These are phyloP conservation scores for Chenopodium quinoa DNA, from an alignment of 148 eudicot species.

Conservation along the genomic window DNA sequence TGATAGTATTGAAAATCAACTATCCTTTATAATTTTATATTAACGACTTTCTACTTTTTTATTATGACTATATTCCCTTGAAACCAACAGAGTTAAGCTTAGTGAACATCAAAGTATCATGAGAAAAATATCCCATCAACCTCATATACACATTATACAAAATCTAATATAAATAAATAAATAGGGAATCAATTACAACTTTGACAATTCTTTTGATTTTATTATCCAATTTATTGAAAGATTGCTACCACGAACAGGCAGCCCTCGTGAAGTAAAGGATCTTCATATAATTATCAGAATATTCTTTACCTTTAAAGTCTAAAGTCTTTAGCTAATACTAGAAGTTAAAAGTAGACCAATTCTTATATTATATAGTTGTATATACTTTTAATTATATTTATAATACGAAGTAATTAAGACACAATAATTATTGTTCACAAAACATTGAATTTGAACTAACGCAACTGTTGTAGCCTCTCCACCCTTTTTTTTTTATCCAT, in stretches of 20 bases:
- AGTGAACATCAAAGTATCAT: neutral
- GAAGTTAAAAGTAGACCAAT: neutral
- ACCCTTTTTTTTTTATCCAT: neutral
- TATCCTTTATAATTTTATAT: too few relatives aligned
- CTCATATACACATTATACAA: neutral
- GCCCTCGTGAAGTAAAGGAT: slow-evolving; percentile 7
- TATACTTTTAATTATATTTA: too few relatives aligned
- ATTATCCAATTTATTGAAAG: neutral
- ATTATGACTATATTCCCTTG: too few relatives aligned
- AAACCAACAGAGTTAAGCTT: too few relatives aligned
- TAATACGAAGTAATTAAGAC: too few relatives aligned
- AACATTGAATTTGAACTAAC: neutral
- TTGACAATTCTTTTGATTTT: neutral
- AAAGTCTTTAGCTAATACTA: neutral
- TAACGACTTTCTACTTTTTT: too few relatives aligned
- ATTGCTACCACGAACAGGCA: neutral
- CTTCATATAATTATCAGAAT: neutral
- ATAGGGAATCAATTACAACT: neutral
- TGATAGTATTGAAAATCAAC: too few relatives aligned
- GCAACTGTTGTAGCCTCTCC: neutral
- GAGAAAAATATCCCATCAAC: neutral
- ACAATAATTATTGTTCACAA: neutral
- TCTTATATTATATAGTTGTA: neutral
- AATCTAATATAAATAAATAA: neutral
- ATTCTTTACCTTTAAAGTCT: neutral